Evolutionary conservation across 768 basidiomycete species (phyloP), one percentile per base, ranked within the genome.

Genomic region (Boletus fagicola): DNA sequence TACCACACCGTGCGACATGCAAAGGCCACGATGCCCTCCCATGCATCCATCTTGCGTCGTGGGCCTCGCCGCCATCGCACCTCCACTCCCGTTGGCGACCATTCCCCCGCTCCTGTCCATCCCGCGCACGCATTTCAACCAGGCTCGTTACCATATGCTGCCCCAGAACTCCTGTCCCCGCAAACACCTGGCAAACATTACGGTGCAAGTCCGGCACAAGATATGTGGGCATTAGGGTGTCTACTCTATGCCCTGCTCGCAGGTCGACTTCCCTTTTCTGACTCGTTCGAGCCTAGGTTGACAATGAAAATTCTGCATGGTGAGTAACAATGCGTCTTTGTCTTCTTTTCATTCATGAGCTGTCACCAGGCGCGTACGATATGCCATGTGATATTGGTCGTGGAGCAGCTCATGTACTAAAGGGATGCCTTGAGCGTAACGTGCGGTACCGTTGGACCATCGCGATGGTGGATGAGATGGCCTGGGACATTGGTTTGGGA

Each of bases 151-250:
- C 94, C 93, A 0, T 98, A 98, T 65, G 90, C 92, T 1, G 81
- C 94, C 0, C 94, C 94, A 6, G 94, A 98, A 68, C 80, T 97
- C 4, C 79, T 97, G 3, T 77, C 84, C 4, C 84, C 90, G 0
- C 83, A 81, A 51, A 70, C 74, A 16, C 74, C 72, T 3, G 80
- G 82, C 0, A 68, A 26, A 31, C 54, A 53, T 18, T 53, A 60
- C 26, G 63, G 70, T 26, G 65, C 66, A 9, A 75, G 83, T 63
- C 88, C 94, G 2, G 84, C 90, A 0, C 92, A 94, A 67, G 97
- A 99, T 62, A 86, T 98, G 30, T 99, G 97, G 97, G 94, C 97
- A 0, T 75, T 98, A 3, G 97, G 97, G 0, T 86, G 94, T 53
- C 80, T 97, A 60, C 83, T 99, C 2, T 92, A 94, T 68, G 85